phyloP scores from a whole-genome alignment of 306 rosid genomes.

The Delonix regia region DNA sequence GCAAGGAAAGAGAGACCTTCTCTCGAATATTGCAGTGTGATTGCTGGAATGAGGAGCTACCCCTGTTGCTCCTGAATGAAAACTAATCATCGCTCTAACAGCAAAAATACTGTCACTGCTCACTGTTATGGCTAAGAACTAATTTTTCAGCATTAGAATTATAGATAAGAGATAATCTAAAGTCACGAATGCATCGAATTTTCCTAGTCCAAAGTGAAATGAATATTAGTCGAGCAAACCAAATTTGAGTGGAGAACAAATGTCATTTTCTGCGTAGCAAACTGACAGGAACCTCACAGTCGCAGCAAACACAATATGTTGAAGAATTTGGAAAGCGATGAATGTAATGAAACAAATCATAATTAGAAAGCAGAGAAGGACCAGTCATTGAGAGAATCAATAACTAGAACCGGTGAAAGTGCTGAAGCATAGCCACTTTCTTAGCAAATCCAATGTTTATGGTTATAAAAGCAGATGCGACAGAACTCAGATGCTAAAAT shows the following conservation, averaged over 20 bases:
- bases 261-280: constrained; percentile 4
- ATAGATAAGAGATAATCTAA: constrained; percentile 1
- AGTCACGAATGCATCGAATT: constrained; percentile 7
- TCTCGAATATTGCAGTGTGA: no score
- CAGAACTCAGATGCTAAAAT: neutral
- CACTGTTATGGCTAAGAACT: neutral
- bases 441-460: constrained; percentile 14
- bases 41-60: no score
- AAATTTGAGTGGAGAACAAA: constrained; percentile 28
- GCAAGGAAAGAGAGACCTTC: no score
- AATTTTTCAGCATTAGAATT: neutral
- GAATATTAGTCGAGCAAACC: neutral
- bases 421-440: constrained; percentile 25
- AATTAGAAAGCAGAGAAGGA: constrained; percentile 4
- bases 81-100: no score
- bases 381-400: constrained; percentile 32
- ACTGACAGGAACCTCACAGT: neutral
- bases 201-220: neutral
- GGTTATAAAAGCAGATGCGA: constrained; percentile 22
- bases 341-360: neutral
- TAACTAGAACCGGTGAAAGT: constrained; percentile 30
- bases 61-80: no score
- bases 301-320: neutral
- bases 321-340: neutral
- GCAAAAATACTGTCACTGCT: neutral